Percentiles rank a stretch among this genome's conserved stretches.
Evolutionary conservation across 306 rosid genomes (phyloP).

Genomic region (Prunus dulcis): DNA sequence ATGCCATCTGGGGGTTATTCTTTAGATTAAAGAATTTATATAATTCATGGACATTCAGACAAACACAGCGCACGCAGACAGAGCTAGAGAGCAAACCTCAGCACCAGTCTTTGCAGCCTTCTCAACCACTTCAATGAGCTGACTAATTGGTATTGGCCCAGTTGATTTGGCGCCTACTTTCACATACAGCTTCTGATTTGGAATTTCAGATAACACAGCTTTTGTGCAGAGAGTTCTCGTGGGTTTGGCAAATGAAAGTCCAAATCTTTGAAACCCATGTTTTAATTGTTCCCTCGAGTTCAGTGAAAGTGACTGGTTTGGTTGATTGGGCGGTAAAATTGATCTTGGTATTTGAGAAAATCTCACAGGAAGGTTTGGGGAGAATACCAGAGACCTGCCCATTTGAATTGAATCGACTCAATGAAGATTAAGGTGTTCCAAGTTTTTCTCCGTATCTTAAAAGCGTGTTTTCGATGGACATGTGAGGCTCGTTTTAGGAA

Average conservation of each 20-base stretch:
- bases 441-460: not conserved
- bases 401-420: constrained; percentile 9
- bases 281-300: constrained; percentile 14
- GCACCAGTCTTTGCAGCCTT: constrained; percentile 92
- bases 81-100: constrained; percentile 45
- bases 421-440: not conserved
- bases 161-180: constrained; percentile 59
- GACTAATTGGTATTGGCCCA: constrained; percentile 58
- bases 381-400: constrained; percentile 45
- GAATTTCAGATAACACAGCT: constrained; percentile 51
- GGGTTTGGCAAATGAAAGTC: constrained; percentile 27
- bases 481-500: too few species aligned
- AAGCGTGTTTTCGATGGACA: not conserved
- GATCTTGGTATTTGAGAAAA: constrained; percentile 33
- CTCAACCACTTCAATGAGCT: constrained; percentile 75
- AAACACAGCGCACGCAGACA: not conserved
- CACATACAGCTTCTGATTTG: constrained; percentile 37
- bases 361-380: constrained; percentile 36
- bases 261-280: constrained; percentile 31
- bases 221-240: constrained; percentile 24
- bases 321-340: constrained; percentile 13
- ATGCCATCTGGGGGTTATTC: not conserved
- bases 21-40: not conserved
- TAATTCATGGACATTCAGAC: constrained; percentile 3
- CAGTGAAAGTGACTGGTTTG: constrained; percentile 21